Conservation (phyloP, 2,329 filamentous ascomycete genomes). For the Sporothrix brasiliensis region DNA sequence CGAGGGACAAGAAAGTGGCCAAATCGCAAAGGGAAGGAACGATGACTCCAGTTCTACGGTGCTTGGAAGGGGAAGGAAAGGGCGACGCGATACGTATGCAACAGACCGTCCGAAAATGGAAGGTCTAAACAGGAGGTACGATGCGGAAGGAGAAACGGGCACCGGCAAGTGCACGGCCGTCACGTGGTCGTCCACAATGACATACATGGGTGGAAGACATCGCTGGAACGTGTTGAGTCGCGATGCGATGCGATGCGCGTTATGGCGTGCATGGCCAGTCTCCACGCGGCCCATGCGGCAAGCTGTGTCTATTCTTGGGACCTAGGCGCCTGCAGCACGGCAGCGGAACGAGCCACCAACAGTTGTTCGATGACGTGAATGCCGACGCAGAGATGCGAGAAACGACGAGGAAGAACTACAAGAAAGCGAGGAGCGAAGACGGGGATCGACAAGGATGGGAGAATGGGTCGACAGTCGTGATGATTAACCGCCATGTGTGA, state of each 20-base stretch:
- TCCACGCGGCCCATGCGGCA: too few species aligned
- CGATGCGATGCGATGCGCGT: neutral
- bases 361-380: neutral
- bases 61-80: neutral
- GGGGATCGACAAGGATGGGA: neutral
- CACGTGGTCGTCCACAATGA: neutral
- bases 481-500: neutral
- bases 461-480: neutral
- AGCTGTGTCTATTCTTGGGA: slow-evolving; percentile 6
- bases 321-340: slow-evolving; percentile 12
- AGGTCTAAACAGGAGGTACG: neutral
- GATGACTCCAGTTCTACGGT: neutral
- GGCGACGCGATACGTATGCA: slow-evolving; percentile 5
- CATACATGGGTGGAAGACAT: neutral
- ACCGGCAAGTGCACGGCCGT: neutral
- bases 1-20: neutral
- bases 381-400: too few species aligned
- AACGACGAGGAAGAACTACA: neutral
- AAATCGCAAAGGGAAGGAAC: neutral
- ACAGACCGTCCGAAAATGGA: neutral
- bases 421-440: neutral
- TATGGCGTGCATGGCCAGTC: too few species aligned
- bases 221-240: too few species aligned
- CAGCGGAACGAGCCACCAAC: slow-evolving; percentile 17
- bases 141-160: neutral